Conservation (phyloP, 768 basidiomycete genomes). For the Rhodotorula taiwanensis region DNA sequence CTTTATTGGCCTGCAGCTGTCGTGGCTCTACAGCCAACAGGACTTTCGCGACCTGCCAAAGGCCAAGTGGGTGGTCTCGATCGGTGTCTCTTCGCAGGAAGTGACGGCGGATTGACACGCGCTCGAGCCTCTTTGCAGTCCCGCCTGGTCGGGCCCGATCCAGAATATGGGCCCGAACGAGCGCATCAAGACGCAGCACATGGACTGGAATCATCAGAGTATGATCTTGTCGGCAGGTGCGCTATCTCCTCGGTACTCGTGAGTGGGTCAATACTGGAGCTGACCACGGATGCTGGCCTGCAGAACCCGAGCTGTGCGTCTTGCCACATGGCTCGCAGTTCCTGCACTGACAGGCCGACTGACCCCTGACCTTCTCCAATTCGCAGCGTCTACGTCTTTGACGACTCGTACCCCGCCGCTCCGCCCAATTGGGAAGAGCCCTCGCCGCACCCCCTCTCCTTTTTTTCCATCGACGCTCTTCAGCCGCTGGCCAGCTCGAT, state of each 20-base stretch:
- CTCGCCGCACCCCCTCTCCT: slow-evolving; percentile 5
- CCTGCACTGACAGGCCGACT: background rate
- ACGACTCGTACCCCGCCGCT: slow-evolving; percentile 16
- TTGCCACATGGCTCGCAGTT: background rate
- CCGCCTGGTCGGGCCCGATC: background rate
- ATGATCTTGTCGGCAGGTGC: background rate
- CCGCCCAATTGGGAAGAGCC: background rate
- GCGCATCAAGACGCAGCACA: slow-evolving; percentile 4
- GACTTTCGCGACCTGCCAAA: too few species aligned
- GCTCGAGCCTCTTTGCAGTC: background rate
- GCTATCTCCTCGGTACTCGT: too few species aligned
- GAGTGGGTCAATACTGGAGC: too few species aligned
- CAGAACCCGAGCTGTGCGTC: background rate
- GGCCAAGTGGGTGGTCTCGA: too few species aligned
- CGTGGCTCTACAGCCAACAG: too few species aligned
- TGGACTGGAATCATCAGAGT: background rate
- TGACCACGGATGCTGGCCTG: background rate
- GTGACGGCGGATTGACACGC: too few species aligned
- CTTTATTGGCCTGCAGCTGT: too few species aligned
- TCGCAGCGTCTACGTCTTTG: slow-evolving; percentile 19
- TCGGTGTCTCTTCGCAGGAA: too few species aligned
- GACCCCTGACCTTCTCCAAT: background rate
- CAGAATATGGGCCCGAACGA: slow-evolving; percentile 15
- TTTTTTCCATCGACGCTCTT: background rate
- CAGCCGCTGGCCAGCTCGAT: background rate